phyloP scores from a whole-genome alignment of 139 green algal genomes.

The Pycnococcus provasolii region DNA sequence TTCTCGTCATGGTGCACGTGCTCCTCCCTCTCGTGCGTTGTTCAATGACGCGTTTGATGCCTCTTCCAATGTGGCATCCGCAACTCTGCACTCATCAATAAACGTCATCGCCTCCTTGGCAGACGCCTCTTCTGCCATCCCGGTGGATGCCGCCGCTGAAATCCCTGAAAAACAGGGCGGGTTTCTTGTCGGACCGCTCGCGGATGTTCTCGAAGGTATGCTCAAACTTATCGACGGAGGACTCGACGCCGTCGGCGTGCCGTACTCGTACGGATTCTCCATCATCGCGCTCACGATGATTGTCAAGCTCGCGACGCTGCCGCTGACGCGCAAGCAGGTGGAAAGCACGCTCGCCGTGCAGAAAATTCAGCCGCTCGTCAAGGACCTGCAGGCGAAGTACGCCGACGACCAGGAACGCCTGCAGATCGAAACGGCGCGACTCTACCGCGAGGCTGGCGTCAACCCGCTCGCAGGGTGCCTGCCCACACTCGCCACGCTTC shows the following conservation, averaged over 20 bases:
- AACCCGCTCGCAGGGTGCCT: conserved; percentile 90
- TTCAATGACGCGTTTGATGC: too few relatives aligned
- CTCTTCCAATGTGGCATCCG: too few relatives aligned
- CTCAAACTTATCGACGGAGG: too few relatives aligned
- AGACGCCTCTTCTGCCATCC: too few relatives aligned
- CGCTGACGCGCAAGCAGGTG: conserved; percentile 85
- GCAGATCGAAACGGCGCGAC: conserved; percentile 72
- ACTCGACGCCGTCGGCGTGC: conserved; percentile 31
- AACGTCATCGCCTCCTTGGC: too few relatives aligned
- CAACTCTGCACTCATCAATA: too few relatives aligned
- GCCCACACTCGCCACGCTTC: conserved; percentile 80
- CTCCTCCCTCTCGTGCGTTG: too few relatives aligned
- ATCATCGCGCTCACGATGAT: conserved; percentile 84
- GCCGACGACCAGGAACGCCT: conserved; percentile 56
- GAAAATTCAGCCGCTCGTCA: conserved; percentile 75
- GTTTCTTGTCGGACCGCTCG: too few relatives aligned
- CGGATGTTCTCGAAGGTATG: too few relatives aligned
- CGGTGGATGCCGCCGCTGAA: too few relatives aligned
- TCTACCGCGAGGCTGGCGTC: conserved; percentile 85
- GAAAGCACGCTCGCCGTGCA: conserved; percentile 89
- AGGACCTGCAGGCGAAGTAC: conserved; percentile 87
- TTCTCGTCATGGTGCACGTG: too few relatives aligned
- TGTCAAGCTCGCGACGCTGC: conserved; percentile 87
- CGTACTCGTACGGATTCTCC: conserved; percentile 91
- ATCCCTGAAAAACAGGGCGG: too few relatives aligned